Conservation (phyloP, 2,329 filamentous ascomycete species). For the Penicillium aurantiogriseum region DNA sequence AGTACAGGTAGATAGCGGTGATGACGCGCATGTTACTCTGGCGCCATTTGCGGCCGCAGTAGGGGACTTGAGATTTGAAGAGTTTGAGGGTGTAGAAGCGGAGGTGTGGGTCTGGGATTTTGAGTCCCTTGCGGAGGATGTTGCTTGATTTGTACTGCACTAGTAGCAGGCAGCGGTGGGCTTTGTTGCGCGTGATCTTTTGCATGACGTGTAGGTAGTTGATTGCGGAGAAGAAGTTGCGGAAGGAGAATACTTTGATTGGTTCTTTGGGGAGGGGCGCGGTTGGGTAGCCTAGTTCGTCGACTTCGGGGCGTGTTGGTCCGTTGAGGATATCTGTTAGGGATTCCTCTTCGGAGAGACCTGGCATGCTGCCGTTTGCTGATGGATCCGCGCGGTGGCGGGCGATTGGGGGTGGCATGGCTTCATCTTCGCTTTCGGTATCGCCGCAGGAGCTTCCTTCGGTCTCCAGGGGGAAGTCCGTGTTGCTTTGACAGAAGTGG, state of each 20-base stretch:
- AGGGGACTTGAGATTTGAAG: constrained; percentile 98
- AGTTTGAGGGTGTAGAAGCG: constrained; percentile 94
- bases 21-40: constrained; percentile 99
- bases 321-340: constrained; percentile 25
- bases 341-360: constrained; percentile 27
- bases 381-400: constrained; percentile 50
- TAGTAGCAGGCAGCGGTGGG: constrained; percentile 87
- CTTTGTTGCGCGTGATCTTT: constrained; percentile 94
- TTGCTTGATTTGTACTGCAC: constrained; percentile 94
- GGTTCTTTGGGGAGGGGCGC: constrained; percentile 66
- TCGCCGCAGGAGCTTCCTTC: constrained; percentile 36
- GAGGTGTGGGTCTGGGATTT: constrained; percentile 82
- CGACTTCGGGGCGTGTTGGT: constrained; percentile 59
- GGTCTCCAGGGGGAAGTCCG: constrained; percentile 54
- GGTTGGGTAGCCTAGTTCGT: constrained; percentile 80
- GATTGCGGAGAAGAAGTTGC: constrained; percentile 93
- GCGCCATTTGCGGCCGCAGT: constrained; percentile 96
- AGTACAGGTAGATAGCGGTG: constrained; percentile 92
- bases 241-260: constrained; percentile 86
- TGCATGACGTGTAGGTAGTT: constrained; percentile 96
- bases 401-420: constrained; percentile 77
- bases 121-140: constrained; percentile 86
- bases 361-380: constrained; percentile 24
- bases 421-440: constrained; percentile 63
- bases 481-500: constrained; percentile 76